phyloP scores from a whole-genome alignment of 1,284 basidiomycete species.

The Laetiporus sulphureus region DNA sequence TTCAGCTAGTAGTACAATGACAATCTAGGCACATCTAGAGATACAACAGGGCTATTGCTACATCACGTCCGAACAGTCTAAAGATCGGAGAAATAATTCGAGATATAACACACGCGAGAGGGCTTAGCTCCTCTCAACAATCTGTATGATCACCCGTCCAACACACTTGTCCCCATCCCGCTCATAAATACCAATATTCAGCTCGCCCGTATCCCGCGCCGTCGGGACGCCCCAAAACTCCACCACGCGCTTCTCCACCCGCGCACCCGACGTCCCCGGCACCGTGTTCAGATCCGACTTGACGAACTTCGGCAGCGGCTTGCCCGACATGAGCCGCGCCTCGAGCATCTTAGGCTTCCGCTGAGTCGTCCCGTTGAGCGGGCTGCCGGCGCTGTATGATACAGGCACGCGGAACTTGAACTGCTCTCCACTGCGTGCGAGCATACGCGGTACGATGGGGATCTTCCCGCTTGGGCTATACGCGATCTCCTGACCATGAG shows the following conservation, averaged over 20 bases:
- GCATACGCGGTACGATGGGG: constrained; percentile 33
- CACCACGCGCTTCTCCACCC: constrained; percentile 33
- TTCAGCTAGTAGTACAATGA: no score
- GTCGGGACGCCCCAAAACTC: constrained; percentile 53
- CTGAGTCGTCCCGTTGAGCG: constrained; percentile 8
- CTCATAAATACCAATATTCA: constrained; percentile 51
- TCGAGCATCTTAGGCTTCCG: constrained; percentile 28
- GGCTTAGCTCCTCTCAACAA: constrained; percentile 38
- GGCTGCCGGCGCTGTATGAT: constrained; percentile 10
- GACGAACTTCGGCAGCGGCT: constrained; percentile 50
- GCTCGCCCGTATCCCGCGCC: constrained; percentile 46
- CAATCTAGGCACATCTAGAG: no score
- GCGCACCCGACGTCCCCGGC: constrained; percentile 23
- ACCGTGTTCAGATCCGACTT: constrained; percentile 40
- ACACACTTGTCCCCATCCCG: constrained; percentile 43
- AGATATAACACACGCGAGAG: neutral
- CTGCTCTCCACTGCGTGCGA: constrained; percentile 50
- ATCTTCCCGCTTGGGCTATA: constrained; percentile 13
- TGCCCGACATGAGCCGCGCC: constrained; percentile 46
- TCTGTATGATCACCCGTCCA: constrained; percentile 50
- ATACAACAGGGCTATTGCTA: neutral
- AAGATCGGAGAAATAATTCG: no score
- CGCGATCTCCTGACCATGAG: constrained; percentile 27
- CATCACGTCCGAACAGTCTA: no score
- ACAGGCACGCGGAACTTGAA: constrained; percentile 55